A percentile compares a stretch with the other conserved stretches of the same genome.
Conservation (phyloP, 2,329 filamentous ascomycete genomes). For the Metarhizium rileyi region DNA sequence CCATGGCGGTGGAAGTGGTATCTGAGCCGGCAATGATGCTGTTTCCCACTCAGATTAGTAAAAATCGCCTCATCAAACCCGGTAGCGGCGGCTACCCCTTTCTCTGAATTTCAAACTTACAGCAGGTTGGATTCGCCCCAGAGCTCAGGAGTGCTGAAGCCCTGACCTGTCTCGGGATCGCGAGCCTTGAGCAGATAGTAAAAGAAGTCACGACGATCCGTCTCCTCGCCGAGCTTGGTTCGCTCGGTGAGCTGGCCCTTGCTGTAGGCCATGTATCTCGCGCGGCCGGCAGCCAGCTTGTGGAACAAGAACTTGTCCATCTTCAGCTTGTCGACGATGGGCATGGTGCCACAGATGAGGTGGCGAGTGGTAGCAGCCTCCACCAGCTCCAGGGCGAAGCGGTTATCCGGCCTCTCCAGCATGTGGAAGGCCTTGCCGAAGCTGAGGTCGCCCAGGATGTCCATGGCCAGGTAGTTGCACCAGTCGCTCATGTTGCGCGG, state of each 20-base stretch:
- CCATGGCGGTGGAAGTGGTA: constrained; percentile 60
- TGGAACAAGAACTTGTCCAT: constrained; percentile 61
- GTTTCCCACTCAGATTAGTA: not conserved
- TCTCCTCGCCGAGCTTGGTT: constrained; percentile 55
- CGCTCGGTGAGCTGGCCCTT: constrained; percentile 56
- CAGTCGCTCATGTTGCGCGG: constrained; percentile 54
- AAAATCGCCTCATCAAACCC: no score
- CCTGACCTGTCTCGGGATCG: constrained; percentile 60
- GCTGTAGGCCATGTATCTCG: constrained; percentile 62
- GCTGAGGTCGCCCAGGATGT: constrained; percentile 50
- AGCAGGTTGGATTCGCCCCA: constrained; percentile 63
- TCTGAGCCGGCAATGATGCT: constrained; percentile 63
- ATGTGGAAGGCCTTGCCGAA: constrained; percentile 55
- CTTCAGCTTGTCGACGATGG: constrained; percentile 54
- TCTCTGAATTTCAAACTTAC: constrained; percentile 24
- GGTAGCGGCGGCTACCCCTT: not conserved
- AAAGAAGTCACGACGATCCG: constrained; percentile 65
- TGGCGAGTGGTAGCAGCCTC: constrained; percentile 59
- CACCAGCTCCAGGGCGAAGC: constrained; percentile 58
- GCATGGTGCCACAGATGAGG: constrained; percentile 63
- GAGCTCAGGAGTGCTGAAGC: constrained; percentile 55
- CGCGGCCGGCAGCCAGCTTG: constrained; percentile 55
- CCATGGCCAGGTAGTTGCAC: constrained; percentile 54
- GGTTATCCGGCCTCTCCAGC: constrained; percentile 49
- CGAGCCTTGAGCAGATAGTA: constrained; percentile 63